Base-by-base conservation (phyloP, 352 stramenopile genomes). In the Globisporangium sylvaticum region DNA sequence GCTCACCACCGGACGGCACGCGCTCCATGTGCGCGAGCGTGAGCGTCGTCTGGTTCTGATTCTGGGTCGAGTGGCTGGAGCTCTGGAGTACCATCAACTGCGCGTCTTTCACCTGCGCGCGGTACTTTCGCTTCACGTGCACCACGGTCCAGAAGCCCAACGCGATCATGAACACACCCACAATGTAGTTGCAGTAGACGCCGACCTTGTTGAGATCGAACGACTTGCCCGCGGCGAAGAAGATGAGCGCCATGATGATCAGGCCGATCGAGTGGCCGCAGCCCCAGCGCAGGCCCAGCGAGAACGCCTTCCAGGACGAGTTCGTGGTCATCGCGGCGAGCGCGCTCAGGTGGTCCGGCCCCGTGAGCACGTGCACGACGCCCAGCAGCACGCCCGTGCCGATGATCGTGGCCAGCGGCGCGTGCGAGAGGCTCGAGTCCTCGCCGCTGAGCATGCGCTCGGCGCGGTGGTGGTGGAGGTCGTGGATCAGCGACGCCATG, bases 181-280 rank as follows among this genome's bases (percentile, higher is more conserved):
- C 83, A 55, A 90, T 67, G 64, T 90, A 83, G 69, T 94, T 88
- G 46, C 78, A 80, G 42, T 90, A 89, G 1, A 73, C 77, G 31
- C 82, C 81, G 29, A 91, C 72, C 2, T 78, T 64, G 18, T 91
- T 62, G 15, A 94, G 72, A 48, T 83, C 70, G 64, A 81, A 67
- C 12, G 70, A 84, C 65, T 73, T 75, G 60, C 74, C 83, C 29
- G 67, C 74, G 10, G 77, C 92, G 79, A 84, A 96, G 78, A 86
- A 96, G 69, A 84, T 86, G 57, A 83, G 72, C 64, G 75, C 94
- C 87, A 94, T 92, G 69, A 92, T 62, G 58, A 98, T 62, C 27
- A 98, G 77, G 1, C 94, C 94, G 25, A 93, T 87, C 18, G 80
- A 94, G 74, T 98, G 92, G 32, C 94, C 92, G 34, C 92, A 83